Evolutionary conservation across 352 stramenopile species (phyloP).

Genomic region (Pythium phragmitis): DNA sequence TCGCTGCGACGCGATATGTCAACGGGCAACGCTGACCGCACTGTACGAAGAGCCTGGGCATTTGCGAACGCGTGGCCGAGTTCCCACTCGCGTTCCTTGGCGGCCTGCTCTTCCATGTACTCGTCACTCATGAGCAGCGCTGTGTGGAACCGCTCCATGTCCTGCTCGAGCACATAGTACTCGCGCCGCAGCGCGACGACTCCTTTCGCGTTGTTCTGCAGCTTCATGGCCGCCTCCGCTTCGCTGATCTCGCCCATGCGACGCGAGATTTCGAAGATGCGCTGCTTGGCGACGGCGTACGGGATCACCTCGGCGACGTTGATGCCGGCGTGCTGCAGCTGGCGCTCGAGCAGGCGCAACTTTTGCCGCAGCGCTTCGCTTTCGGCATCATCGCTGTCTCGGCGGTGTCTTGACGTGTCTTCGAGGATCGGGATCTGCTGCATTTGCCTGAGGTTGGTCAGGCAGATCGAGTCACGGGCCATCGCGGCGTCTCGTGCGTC

Average conservation of each 20-base stretch:
- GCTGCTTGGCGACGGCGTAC: slow-evolving; percentile 78
- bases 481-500: slow-evolving; percentile 45
- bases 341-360: slow-evolving; percentile 67
- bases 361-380: slow-evolving; percentile 60
- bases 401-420: neutral
- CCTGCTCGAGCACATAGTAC: slow-evolving; percentile 87
- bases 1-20: slow-evolving; percentile 81
- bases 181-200: slow-evolving; percentile 50
- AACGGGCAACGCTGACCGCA: slow-evolving; percentile 81
- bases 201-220: slow-evolving; percentile 9
- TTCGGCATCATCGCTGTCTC: slow-evolving; percentile 38
- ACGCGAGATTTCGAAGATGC: slow-evolving; percentile 74
- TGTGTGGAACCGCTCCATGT: slow-evolving; percentile 91
- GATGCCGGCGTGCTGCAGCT: slow-evolving; percentile 73
- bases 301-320: slow-evolving; percentile 88
- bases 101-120: slow-evolving; percentile 79
- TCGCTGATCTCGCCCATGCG: slow-evolving; percentile 85
- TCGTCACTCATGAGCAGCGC: slow-evolving; percentile 90
- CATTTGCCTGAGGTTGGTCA: slow-evolving; percentile 39
- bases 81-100: slow-evolving; percentile 76
- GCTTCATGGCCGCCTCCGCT: slow-evolving; percentile 51
- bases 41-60: slow-evolving; percentile 40
- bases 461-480: slow-evolving; percentile 59
- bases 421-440: slow-evolving; percentile 8
- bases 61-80: slow-evolving; percentile 52